Conservation (phyloP, 164 flowering plant species). For the Buxus sempervirens region DNA sequence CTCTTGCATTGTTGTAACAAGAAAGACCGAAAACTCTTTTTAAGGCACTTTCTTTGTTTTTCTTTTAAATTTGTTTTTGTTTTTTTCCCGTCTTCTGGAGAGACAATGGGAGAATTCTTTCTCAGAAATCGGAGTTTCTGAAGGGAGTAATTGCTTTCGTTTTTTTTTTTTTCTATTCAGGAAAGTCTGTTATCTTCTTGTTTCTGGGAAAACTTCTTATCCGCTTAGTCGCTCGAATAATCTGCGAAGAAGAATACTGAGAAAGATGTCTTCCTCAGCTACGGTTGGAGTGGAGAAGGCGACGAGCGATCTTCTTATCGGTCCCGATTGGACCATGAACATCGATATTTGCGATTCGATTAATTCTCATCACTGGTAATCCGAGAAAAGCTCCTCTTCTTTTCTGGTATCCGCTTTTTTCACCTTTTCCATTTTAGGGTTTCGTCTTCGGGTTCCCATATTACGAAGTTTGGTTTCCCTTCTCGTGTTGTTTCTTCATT, state of each 20-base stretch:
- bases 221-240: not conserved
- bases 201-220: not conserved
- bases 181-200: not conserved
- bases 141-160: too few species aligned
- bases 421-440: conserved; percentile 1
- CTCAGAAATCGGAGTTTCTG: too few species aligned
- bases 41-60: too few species aligned
- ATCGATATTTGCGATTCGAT: conserved; percentile 87
- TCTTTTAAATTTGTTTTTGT: too few species aligned
- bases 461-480: not conserved
- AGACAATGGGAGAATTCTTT: too few species aligned
- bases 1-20: too few species aligned
- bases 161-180: too few species aligned
- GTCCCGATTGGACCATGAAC: conserved; percentile 97
- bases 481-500: not conserved
- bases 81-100: too few species aligned
- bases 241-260: not conserved
- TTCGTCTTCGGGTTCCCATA: not conserved
- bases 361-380: conserved; percentile 73
- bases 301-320: conserved; percentile 87
- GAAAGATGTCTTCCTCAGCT: conserved; percentile 55
- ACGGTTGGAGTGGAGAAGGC: conserved; percentile 85
- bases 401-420: not conserved
- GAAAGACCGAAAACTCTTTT: too few species aligned
- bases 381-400: not conserved